These are phyloP conservation scores for Glycine tomentella DNA, from an alignment of 306 rosid species.

Conservation along the genomic window DNA sequence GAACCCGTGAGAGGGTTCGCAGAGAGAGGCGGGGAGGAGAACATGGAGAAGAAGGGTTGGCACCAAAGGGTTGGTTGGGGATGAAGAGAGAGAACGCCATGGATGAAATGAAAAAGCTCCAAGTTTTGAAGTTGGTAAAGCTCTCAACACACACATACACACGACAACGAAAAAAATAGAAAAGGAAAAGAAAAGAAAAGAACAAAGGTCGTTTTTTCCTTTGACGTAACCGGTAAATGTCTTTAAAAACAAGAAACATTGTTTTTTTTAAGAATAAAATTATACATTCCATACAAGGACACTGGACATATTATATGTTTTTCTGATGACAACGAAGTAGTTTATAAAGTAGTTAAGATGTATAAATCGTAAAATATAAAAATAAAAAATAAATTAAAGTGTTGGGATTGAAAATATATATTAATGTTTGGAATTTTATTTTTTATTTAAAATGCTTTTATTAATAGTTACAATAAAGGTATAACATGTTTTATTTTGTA, in stretches of 20 bases:
- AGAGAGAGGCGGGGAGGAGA: conserved; percentile 35
- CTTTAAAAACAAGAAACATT: not conserved
- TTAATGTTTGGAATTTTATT: too few relatives aligned
- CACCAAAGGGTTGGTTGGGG: not conserved
- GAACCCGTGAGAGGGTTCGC: conserved; percentile 46
- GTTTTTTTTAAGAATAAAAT: not conserved
- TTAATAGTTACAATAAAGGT: too few relatives aligned
- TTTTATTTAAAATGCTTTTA: too few relatives aligned
- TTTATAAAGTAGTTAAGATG: not conserved
- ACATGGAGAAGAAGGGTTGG: conserved; percentile 47
- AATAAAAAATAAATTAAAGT: not conserved
- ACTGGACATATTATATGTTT: not conserved
- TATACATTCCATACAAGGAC: not conserved
- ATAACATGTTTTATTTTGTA: too few relatives aligned
- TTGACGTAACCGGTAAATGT: too few relatives aligned
- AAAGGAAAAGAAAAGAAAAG: not conserved
- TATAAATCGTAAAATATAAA: not conserved
- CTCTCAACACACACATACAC: not conserved
- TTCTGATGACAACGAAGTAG: not conserved
- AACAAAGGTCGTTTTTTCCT: not conserved
- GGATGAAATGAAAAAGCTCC: not conserved
- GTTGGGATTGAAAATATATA: too few relatives aligned
- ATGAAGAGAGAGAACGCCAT: conserved; percentile 46
- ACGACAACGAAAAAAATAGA: not conserved
- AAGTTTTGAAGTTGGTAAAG: conserved; percentile 34